phyloP scores from a whole-genome alignment of 306 rosid genomes.

The Arachis hypogaea region DNA sequence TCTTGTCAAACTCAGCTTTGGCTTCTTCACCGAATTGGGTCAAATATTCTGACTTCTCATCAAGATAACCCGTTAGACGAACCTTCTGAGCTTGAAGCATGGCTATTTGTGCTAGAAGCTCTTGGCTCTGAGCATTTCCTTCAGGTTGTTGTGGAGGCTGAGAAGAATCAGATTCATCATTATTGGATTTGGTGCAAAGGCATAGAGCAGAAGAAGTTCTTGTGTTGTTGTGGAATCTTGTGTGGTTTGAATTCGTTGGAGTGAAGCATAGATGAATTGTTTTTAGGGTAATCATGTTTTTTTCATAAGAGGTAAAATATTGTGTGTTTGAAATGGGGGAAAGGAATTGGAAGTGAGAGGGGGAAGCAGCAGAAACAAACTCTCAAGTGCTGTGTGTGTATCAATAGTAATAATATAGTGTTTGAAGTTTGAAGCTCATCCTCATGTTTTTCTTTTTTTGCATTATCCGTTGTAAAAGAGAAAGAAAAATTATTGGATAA shows the following conservation, averaged over 20 bases:
- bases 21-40: constrained; percentile 82
- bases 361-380: not conserved
- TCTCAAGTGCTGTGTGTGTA: not conserved
- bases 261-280: constrained; percentile 56
- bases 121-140: constrained; percentile 77
- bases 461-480: no score
- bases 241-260: constrained; percentile 16
- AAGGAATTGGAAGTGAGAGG: not conserved
- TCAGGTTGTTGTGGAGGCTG: constrained; percentile 49
- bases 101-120: constrained; percentile 74
- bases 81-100: constrained; percentile 82
- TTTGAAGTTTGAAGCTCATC: no score
- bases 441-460: no score
- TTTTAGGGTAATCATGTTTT: constrained; percentile 60
- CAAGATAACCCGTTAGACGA: constrained; percentile 71
- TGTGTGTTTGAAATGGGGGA: not conserved
- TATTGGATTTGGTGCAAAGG: constrained; percentile 55
- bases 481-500: no score
- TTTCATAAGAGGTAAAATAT: not conserved
- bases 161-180: constrained; percentile 54
- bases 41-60: constrained; percentile 76
- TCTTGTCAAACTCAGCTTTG: constrained; percentile 72
- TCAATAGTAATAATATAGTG: no score
- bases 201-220: constrained; percentile 47
- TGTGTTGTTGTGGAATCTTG: constrained; percentile 31